phyloP scores from a whole-genome alignment of 2,329 filamentous ascomycete species.

The Monilinia polystroma region DNA sequence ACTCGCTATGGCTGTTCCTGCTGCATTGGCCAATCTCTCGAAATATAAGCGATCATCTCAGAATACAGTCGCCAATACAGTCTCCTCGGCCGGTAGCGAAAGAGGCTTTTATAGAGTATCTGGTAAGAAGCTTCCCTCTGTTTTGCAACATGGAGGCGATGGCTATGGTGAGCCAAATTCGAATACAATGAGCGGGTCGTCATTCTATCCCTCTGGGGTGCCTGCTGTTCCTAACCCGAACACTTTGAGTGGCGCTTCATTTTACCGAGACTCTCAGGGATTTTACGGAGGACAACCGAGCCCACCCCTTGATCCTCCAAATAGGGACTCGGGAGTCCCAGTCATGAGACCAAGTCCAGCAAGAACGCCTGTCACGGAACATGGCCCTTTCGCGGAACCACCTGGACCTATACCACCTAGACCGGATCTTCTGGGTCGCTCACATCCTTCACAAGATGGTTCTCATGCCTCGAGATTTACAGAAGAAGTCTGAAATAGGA shows the following conservation, averaged over 20 bases:
- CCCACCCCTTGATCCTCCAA: slow-evolving; percentile 39
- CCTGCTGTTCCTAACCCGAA: slow-evolving; percentile 31
- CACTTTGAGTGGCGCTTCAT: slow-evolving; percentile 51
- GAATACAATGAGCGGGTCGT: slow-evolving; percentile 49
- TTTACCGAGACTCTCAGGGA: slow-evolving; percentile 53
- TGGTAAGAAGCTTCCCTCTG: slow-evolving; percentile 63
- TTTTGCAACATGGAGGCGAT: slow-evolving; percentile 61
- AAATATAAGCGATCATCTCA: slow-evolving; percentile 38
- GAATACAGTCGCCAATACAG: slow-evolving; percentile 38
- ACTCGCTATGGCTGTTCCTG: slow-evolving; percentile 48
- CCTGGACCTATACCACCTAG: slow-evolving; percentile 30
- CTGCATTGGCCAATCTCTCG: slow-evolving; percentile 49
- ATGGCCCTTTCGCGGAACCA: slow-evolving; percentile 45
- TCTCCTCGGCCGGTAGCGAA: slow-evolving; percentile 47
- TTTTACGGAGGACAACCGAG: slow-evolving; percentile 41
- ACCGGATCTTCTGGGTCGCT: slow-evolving; percentile 43
- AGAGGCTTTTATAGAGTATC: slow-evolving; percentile 64
- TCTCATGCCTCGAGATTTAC: slow-evolving; percentile 48
- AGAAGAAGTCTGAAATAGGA: slow-evolving; percentile 45
- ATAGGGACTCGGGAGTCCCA: slow-evolving; percentile 54
- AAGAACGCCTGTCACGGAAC: slow-evolving; percentile 58
- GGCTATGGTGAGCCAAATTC: slow-evolving; percentile 50
- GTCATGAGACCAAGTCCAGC: slow-evolving; percentile 65
- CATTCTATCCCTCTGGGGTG: slow-evolving; percentile 45
- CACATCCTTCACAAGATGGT: slow-evolving; percentile 47